phyloP scores from a whole-genome alignment of 2,329 filamentous ascomycete genomes.

The Colletotrichum godetiae region DNA sequence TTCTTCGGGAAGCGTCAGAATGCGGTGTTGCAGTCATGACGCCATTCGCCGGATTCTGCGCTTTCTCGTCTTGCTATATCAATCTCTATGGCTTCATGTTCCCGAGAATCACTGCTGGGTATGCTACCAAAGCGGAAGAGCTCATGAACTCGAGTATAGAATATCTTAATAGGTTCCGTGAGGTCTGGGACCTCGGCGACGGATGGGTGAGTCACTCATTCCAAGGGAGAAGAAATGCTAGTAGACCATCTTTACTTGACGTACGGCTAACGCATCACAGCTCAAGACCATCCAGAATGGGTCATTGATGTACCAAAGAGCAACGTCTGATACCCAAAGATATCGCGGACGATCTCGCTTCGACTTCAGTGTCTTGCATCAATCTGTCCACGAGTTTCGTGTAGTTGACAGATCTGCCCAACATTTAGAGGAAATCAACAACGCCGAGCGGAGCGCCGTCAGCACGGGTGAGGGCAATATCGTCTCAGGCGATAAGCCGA shows the following conservation, averaged over 20 bases:
- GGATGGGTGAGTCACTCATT: constrained; percentile 40
- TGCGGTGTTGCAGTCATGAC: constrained; percentile 50
- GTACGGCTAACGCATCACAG: neutral
- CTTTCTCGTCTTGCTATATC: constrained; percentile 55
- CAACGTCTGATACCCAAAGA: constrained; percentile 36
- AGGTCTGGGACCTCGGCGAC: constrained; percentile 44
- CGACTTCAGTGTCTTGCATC: constrained; percentile 45
- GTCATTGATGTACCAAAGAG: constrained; percentile 41
- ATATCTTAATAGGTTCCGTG: constrained; percentile 42
- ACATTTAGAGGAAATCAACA: constrained; percentile 44
- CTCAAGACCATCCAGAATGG: constrained; percentile 38
- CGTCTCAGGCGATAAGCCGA: neutral
- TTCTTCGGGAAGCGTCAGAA: constrained; percentile 51
- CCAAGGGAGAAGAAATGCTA: neutral
- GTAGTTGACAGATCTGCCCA: constrained; percentile 45
- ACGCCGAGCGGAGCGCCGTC: constrained; percentile 35
- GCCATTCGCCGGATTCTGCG: constrained; percentile 58
- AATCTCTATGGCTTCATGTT: constrained; percentile 54
- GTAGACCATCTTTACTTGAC: neutral
- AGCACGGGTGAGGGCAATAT: neutral
- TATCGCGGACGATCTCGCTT: constrained; percentile 42
- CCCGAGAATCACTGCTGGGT: constrained; percentile 52
- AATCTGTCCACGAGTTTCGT: constrained; percentile 46
- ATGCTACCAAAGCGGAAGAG: constrained; percentile 41
- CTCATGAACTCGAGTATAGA: constrained; percentile 40